These are phyloP conservation scores for Saccharomyces paradoxus DNA, from an alignment of 805 yeast species.

Conservation along the genomic window DNA sequence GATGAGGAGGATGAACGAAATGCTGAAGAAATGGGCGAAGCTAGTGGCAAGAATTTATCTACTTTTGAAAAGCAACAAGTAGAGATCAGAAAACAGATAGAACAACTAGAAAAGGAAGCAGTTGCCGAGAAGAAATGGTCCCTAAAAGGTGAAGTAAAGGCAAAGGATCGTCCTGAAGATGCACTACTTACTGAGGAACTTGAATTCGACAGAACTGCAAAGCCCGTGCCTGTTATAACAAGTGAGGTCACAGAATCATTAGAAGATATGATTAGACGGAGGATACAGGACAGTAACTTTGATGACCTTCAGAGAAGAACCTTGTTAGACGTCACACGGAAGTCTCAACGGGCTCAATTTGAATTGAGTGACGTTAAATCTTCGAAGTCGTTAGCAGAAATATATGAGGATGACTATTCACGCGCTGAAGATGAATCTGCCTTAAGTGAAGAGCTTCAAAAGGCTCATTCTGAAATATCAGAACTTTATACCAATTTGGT, in stretches of 20 bases:
- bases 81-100: slow-evolving; percentile 68
- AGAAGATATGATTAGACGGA: slow-evolving; percentile 80
- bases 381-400: slow-evolving; percentile 77
- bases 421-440: slow-evolving; percentile 42
- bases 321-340: slow-evolving; percentile 57
- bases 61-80: slow-evolving; percentile 78
- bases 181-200: slow-evolving; percentile 73
- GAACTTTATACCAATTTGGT: slow-evolving; percentile 53
- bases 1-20: slow-evolving; percentile 29
- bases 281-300: slow-evolving; percentile 67
- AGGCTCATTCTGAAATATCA: slow-evolving; percentile 71
- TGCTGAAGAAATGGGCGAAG: slow-evolving; percentile 18
- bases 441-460: slow-evolving; percentile 54
- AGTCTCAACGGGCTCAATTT: slow-evolving; percentile 38
- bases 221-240: slow-evolving; percentile 93
- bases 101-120: slow-evolving; percentile 72
- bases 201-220: slow-evolving; percentile 87
- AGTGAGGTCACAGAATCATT: slow-evolving; percentile 76
- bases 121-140: slow-evolving; percentile 91
- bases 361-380: slow-evolving; percentile 82
- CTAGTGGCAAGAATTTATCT: slow-evolving; percentile 38
- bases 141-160: slow-evolving; percentile 83
- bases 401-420: slow-evolving; percentile 79
- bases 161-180: slow-evolving; percentile 75
- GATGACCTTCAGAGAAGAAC: slow-evolving; percentile 77